Base-by-base conservation (phyloP, 2,329 filamentous ascomycete species). In the Curvularia sp. region DNA sequence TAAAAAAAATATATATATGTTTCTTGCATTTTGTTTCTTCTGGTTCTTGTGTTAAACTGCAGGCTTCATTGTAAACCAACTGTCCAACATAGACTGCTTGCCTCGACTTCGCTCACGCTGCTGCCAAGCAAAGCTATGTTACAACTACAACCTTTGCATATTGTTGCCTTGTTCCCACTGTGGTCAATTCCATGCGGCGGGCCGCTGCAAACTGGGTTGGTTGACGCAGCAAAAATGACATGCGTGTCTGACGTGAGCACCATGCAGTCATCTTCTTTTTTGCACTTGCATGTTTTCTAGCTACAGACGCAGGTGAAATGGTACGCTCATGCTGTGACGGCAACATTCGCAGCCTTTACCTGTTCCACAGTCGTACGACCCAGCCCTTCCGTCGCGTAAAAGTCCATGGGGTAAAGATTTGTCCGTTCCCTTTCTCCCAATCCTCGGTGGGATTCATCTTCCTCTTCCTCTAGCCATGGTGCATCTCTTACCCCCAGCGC, bases 401-500 rank as follows among this genome's bases (percentile, higher is more conserved):
- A 99, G 77, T 99, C 93, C 95, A 99, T 99, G 0, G 93, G 94
- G 79, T 99, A 99, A 13, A 92, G 84, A 1, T 87, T 89, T 41
- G 78, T 75, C 47, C 77, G 78, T 53, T 83, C 84, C 13, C 74
- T 77, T 55, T 81, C 64, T 61, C 64, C 60, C 3, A 52, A 57
- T 48, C 72, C 67, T 53, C 62, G 55, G 38, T 58, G 68, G 43
- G 49, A 62, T 30, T 56, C 68, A 38, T 63, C 65, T 55, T 83
- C 13, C 82, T 64, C 65, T 56, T 83, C 15, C 82, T 88, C 91
- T 87, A 96, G 53, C 81, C 81, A 83, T 2, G 70, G 70, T 47
- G 90, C 90, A 66, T 95, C 85, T 64, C 85, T 86, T 61, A 88
- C 88, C 3, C 90, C 93, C 47, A 99, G 79, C n/a, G 92, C 91